phyloP scores from a whole-genome alignment of 257 asterid species.

The Rauvolfia tetraphylla region DNA sequence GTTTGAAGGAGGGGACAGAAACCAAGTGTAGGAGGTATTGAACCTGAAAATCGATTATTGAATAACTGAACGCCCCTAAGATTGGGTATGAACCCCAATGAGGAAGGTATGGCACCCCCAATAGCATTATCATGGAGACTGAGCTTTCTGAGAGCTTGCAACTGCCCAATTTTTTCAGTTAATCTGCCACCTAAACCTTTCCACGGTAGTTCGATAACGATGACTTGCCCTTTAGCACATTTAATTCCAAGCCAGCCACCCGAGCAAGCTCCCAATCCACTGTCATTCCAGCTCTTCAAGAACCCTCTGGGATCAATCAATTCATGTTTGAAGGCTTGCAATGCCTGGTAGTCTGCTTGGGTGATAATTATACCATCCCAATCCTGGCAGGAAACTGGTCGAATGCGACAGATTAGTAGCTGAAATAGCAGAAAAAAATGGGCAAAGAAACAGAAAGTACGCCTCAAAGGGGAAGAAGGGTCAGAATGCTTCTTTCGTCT shows the following conservation, averaged over 20 bases:
- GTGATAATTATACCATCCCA: slow-evolving; percentile 94
- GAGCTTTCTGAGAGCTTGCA: slow-evolving; percentile 77
- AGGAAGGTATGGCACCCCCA: slow-evolving; percentile 65
- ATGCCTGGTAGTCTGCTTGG: slow-evolving; percentile 66
- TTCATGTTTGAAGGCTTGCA: slow-evolving; percentile 76
- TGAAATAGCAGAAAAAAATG: slow-evolving; percentile 27
- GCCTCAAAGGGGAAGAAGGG: slow-evolving; percentile 4
- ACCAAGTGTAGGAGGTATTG: slow-evolving; percentile 77
- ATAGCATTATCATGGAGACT: slow-evolving; percentile 88
- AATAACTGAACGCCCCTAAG: slow-evolving; percentile 87
- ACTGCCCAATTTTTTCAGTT: slow-evolving; percentile 69
- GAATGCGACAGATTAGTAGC: slow-evolving; percentile 20
- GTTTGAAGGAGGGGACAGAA: slow-evolving; percentile 68
- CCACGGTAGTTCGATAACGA: slow-evolving; percentile 96
- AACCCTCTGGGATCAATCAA: slow-evolving; percentile 77
- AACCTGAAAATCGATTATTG: slow-evolving; percentile 71
- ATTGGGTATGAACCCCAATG: slow-evolving; percentile 68
- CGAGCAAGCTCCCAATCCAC: slow-evolving; percentile 83
- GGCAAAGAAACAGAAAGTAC: slow-evolving; percentile 7
- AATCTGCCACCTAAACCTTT: slow-evolving; percentile 69
- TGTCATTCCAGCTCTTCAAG: slow-evolving; percentile 85
- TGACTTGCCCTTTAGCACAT: slow-evolving; percentile 91
- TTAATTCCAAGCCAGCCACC: slow-evolving; percentile 89
- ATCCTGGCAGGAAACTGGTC: slow-evolving; percentile 32
- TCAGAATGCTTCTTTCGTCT: slow-evolving; percentile 22